Evolutionary conservation across 176 grass and related monocot species (phyloP), one percentile per base, ranked within the genome.

Genomic region (Aegilops longissima): DNA sequence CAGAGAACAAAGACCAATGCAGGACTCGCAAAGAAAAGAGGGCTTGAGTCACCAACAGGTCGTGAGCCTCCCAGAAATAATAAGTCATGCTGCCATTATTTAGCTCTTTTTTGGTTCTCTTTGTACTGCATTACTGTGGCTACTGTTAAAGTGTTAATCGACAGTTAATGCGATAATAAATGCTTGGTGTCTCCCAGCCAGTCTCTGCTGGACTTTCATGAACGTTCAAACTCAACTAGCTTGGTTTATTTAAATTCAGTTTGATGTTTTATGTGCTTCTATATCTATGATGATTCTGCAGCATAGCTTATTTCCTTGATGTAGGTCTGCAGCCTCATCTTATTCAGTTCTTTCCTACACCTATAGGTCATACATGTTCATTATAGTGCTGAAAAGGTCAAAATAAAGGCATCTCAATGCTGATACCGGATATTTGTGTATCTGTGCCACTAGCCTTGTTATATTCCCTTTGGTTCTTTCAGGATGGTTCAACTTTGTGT

Each of bases 41-140:
- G 42, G 42, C 9, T 44, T 44, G 42, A 44, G 42, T 11, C 5
- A 4, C 42, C 42, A 44, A 44, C 42, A 44, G 11, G 42, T 44
- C 9, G 42, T 44, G 34, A 35, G 34, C 36, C 36, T 72, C 33
- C 20, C 34, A 36, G 34, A 10, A 30, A 30, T 61, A 59, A n/a
- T n/a, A 71, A 66, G 27, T 42, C 54, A 52, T 83, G n/a, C 8
- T 75, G 79, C 42, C 31, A 23, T 84, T 56, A 82, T 12, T 78
- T 82, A 62, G 12, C 68, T 5, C 59, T 73, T 49, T 77, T 35
- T 84, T 66, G 54, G 17, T 39, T 78, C 67, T 42, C 49, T 30
- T 29, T 33, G 31, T 33, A 33, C 31, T 78, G 30, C 9, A 35
- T 36, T 34, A 63, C 6, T 8, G 8, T 8, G 31, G 61, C n/a